Evolutionary conservation across 345 rosid genomes (phyloP).

Genomic region (rapeseed (Brassica napus)): DNA sequence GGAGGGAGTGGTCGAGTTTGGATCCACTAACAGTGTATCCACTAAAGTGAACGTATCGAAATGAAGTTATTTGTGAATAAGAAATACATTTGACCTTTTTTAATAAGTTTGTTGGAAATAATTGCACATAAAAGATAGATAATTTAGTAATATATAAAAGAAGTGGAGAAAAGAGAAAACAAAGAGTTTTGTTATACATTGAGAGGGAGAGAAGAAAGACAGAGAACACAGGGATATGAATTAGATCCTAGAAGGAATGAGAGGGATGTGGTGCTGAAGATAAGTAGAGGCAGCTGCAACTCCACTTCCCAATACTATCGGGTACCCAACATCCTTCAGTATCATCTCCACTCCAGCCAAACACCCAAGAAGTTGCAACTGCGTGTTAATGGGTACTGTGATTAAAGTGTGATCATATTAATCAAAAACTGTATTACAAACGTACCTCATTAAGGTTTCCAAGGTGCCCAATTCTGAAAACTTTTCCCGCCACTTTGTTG

Average conservation of each 20-base stretch:
- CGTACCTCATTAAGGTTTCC: slow-evolving; percentile 90
- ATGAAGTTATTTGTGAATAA: background rate
- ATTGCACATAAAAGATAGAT: background rate
- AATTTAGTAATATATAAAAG: no score
- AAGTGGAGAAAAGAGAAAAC: slow-evolving; percentile 10
- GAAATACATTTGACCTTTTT: background rate
- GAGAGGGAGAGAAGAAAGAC: background rate
- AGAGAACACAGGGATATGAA: background rate
- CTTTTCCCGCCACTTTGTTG: slow-evolving; percentile 96
- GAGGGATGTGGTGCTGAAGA: slow-evolving; percentile 73
- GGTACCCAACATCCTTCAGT: slow-evolving; percentile 94
- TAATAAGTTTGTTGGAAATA: no score
- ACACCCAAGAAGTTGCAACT: slow-evolving; percentile 92
- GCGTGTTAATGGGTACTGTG: slow-evolving; percentile 14
- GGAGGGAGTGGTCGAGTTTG: background rate
- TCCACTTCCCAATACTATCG: slow-evolving; percentile 87
- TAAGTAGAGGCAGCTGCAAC: slow-evolving; percentile 86
- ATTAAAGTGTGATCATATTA: background rate
- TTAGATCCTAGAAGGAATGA: slow-evolving; percentile 84
- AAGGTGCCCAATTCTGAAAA: slow-evolving; percentile 97
- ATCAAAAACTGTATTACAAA: background rate
- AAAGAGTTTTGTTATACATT: slow-evolving; percentile 29
- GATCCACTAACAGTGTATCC: background rate
- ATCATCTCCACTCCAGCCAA: slow-evolving; percentile 98
- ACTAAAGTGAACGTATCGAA: background rate